Conservation (phyloP, 2,329 filamentous ascomycete genomes). For the Verticillium nonalfalfae region DNA sequence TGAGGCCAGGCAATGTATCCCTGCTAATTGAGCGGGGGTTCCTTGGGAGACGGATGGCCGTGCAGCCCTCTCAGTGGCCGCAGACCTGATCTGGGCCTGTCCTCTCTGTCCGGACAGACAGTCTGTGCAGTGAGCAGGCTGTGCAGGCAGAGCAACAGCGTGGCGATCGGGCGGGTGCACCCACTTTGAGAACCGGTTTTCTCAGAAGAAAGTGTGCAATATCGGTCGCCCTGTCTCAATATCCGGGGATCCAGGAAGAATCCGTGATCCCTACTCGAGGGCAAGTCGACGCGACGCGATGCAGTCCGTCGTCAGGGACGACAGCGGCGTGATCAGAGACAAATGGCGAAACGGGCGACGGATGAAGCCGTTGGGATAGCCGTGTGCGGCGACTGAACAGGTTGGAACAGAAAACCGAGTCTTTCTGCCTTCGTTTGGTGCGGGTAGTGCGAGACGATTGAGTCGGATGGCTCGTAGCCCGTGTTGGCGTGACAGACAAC, state of each 20-base stretch:
- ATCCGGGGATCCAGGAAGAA: background rate
- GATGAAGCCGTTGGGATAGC: background rate
- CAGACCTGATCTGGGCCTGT: background rate
- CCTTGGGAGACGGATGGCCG: constrained; percentile 10
- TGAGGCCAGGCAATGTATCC: constrained; percentile 5
- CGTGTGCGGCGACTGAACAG: background rate
- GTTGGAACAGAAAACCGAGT: background rate
- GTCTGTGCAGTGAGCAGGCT: too few relatives aligned
- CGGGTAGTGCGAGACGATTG: background rate
- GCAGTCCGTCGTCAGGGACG: background rate
- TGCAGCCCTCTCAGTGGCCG: background rate
- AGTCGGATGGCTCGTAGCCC: background rate
- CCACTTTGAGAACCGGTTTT: background rate
- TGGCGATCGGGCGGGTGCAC: background rate
- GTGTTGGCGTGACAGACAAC: background rate
- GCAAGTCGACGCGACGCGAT: background rate
- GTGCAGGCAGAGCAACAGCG: background rate
- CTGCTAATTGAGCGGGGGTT: constrained; percentile 8
- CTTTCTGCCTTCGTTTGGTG: background rate
- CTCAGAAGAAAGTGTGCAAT: background rate
- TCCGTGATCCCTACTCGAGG: background rate
- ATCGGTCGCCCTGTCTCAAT: background rate
- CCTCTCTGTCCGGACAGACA: background rate
- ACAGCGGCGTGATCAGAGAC: background rate
- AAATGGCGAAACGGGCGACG: background rate